phyloP scores from a whole-genome alignment of 768 basidiomycete species.

The Asterophora parasitica region DNA sequence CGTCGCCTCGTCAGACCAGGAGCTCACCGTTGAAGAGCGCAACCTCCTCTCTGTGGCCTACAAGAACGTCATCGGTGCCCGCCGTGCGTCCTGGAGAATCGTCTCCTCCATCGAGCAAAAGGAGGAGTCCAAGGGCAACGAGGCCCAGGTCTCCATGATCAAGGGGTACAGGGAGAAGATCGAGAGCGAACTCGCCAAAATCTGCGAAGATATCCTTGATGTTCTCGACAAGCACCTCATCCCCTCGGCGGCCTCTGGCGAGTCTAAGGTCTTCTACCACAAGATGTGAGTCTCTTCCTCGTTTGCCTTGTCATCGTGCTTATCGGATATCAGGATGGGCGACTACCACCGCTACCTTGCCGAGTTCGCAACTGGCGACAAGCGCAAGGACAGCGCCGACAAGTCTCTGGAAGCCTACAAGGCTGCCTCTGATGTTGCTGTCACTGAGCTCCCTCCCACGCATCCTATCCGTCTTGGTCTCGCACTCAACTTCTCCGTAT shows the following conservation, averaged over 20 bases:
- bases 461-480: constrained; percentile 99
- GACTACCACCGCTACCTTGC: constrained; percentile 99
- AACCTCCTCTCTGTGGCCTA: constrained; percentile 97
- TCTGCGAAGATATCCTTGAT: constrained; percentile 97
- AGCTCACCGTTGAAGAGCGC: constrained; percentile 97
- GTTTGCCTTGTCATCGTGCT: constrained; percentile 7
- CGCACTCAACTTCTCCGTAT: constrained; percentile 98
- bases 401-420: constrained; percentile 98
- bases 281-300: constrained; percentile 69
- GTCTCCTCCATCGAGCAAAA: constrained; percentile 99
- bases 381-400: constrained; percentile 95
- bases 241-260: constrained; percentile 92
- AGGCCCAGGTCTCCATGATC: constrained; percentile 94
- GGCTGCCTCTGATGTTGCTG: constrained; percentile 94
- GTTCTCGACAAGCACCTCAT: constrained; percentile 98
- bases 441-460: constrained; percentile 91
- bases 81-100: constrained; percentile 96
- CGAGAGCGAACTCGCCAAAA: constrained; percentile 92
- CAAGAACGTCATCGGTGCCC: constrained; percentile 99
- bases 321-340: constrained; percentile 73
- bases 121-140: constrained; percentile 98
- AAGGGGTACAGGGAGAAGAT: constrained; percentile 98
- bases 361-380: constrained; percentile 97
- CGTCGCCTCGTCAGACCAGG: constrained; percentile 95
- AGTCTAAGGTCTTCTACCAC: constrained; percentile 99